Conservation (phyloP, 306 rosid genomes). For the Abrus pulchellus region DNA sequence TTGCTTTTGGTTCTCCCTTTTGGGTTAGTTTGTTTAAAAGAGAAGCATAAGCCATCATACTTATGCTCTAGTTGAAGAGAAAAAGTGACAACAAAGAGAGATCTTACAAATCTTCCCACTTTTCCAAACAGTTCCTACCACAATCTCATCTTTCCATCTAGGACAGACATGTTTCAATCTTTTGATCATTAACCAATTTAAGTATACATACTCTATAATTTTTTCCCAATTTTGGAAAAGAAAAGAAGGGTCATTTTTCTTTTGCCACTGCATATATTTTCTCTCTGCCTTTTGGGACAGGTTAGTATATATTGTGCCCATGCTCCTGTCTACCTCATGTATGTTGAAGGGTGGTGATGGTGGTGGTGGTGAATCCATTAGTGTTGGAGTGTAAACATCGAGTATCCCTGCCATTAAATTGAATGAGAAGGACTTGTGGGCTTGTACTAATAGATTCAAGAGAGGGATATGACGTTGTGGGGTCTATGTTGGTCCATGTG, state of each 20-base stretch:
- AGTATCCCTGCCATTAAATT: slow-evolving; percentile 70
- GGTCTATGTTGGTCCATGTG: slow-evolving; percentile 70
- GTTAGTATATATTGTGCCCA: slow-evolving; percentile 41
- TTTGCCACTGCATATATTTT: slow-evolving; percentile 48
- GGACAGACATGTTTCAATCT: slow-evolving; percentile 54
- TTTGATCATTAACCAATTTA: slow-evolving; percentile 51
- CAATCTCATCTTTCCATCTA: slow-evolving; percentile 64
- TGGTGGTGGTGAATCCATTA: slow-evolving; percentile 50
- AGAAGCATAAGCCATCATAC: slow-evolving; percentile 65
- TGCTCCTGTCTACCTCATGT: slow-evolving; percentile 56
- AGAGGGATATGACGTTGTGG: slow-evolving; percentile 62
- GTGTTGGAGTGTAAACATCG: slow-evolving; percentile 63
- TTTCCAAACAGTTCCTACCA: slow-evolving; percentile 80
- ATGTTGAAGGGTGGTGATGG: slow-evolving; percentile 45
- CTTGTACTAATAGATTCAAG: slow-evolving; percentile 56
- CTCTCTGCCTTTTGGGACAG: slow-evolving; percentile 46
- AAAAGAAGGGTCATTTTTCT: slow-evolving; percentile 22
- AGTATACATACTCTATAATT: slow-evolving; percentile 52
- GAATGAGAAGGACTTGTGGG: slow-evolving; percentile 63
- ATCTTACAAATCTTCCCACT: slow-evolving; percentile 83
- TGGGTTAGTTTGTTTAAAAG: slow-evolving; percentile 59
- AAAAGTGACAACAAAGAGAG: slow-evolving; percentile 76
- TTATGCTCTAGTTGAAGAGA: slow-evolving; percentile 71
- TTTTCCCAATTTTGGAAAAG: slow-evolving; percentile 60
- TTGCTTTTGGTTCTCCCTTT: slow-evolving; percentile 62